A percentile compares a stretch with the other conserved stretches of the same genome.
Conservation (phyloP, 768 basidiomycete genomes). For the Naganishia kalamii region DNA sequence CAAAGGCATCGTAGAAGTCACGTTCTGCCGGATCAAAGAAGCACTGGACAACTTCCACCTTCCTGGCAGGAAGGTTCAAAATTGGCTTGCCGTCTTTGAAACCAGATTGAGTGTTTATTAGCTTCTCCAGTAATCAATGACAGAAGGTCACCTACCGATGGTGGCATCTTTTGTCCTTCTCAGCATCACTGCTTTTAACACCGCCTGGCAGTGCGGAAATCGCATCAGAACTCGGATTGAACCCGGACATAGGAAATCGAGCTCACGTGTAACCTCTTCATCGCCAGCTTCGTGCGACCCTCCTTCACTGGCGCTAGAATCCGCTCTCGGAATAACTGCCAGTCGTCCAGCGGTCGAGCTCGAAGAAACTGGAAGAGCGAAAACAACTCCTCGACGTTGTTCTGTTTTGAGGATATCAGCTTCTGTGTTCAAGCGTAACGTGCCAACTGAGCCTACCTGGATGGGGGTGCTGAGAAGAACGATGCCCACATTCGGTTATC, state of each 20-base stretch:
- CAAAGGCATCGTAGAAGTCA: slow-evolving; percentile 69
- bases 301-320: slow-evolving; percentile 74
- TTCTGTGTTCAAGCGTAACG: neutral
- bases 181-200: slow-evolving; percentile 81
- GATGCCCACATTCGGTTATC: neutral
- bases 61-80: slow-evolving; percentile 70
- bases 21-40: slow-evolving; percentile 69
- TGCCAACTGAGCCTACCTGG: slow-evolving; percentile 30
- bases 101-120: slow-evolving; percentile 1
- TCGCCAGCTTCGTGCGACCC: slow-evolving; percentile 58
- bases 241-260: neutral
- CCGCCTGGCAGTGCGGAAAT: slow-evolving; percentile 51
- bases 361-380: slow-evolving; percentile 83
- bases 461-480: slow-evolving; percentile 39
- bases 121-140: neutral
- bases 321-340: slow-evolving; percentile 67
- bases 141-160: slow-evolving; percentile 28
- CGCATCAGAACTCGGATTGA: neutral
- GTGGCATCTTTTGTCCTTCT: slow-evolving; percentile 64
- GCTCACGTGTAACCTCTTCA: slow-evolving; percentile 74
- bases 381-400: slow-evolving; percentile 81
- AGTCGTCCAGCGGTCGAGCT: slow-evolving; percentile 67
- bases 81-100: slow-evolving; percentile 71
- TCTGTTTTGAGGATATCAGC: slow-evolving; percentile 52
- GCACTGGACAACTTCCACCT: slow-evolving; percentile 66